Evolutionary conservation across 768 basidiomycete species (phyloP), one percentile per base, ranked within the genome.

Genomic region (Termitomyces sp.): DNA sequence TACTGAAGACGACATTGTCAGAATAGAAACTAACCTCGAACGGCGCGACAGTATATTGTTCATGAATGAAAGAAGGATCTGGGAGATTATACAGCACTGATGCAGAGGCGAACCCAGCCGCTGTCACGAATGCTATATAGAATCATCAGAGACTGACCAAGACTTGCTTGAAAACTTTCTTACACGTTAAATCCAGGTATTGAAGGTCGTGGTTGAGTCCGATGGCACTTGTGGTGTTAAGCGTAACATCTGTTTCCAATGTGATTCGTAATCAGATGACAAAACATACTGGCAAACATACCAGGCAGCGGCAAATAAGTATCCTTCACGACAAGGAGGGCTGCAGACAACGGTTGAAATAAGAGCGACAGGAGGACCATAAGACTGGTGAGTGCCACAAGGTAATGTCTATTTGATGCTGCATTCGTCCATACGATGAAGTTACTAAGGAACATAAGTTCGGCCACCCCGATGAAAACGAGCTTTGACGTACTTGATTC

Each of bases 71-170:
- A 3, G 77, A 69, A 6, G 81, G 79, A 29, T 74, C 66, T 0
- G 68, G 68, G 4, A 84, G 68, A 54, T 74, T 64, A 61, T 82
- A 84, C 24, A 80, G 63, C 10, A 79, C 75, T 1, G 73, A 72
- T 6, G 82, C 77, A 10, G 79, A 77, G 13, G 83, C 80, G 59
- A 76, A 84, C 13, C 82, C 82, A 8, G 83, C 78, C 8, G 81
- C 82, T 39, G 79, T 75, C 41, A 81, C 65, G 67, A 83, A 84
- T 3, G 75, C 80, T 82, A 59, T 24, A 52, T 53, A 8, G 20
- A 57, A 47, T 48, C 10, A 39, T 37, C 26, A 48, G 26, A 4
- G 6, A 29, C n/a, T 59, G 28, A 61, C 26, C 31, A 29, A 33
- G 34, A 50, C 10, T 29, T 29, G 34, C 8, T n/a, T 28, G 44